These are phyloP conservation scores for Ophiosphaerella korrae DNA, from an alignment of 2,329 filamentous ascomycete species.

Conservation along the genomic window DNA sequence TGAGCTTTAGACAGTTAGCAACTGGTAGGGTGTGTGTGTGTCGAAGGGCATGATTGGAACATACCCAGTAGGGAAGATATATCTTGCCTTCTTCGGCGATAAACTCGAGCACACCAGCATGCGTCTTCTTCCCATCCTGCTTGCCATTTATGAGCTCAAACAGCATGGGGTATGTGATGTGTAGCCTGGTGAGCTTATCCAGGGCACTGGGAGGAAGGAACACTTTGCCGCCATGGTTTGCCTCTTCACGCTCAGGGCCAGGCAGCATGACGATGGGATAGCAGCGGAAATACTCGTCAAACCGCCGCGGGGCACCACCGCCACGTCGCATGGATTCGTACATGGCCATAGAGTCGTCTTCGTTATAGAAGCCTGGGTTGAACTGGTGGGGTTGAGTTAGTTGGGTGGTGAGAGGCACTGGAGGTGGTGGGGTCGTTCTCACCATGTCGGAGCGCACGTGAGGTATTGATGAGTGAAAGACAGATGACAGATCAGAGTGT, in stretches of 20 bases:
- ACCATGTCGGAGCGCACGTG: constrained; percentile 33
- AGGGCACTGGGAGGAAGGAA: constrained; percentile 95
- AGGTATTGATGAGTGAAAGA: neutral
- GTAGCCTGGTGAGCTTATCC: constrained; percentile 92
- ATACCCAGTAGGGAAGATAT: constrained; percentile 92
- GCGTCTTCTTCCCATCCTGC: constrained; percentile 83
- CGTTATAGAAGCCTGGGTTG: constrained; percentile 56
- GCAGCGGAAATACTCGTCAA: constrained; percentile 98
- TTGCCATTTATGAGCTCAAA: constrained; percentile 94
- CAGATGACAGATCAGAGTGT: neutral
- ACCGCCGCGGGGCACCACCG: constrained; percentile 68
- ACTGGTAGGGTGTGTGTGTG: neutral
- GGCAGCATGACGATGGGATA: constrained; percentile 95
- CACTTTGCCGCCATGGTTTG: constrained; percentile 97
- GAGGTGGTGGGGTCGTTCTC: constrained; percentile 30
- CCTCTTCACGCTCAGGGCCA: constrained; percentile 82
- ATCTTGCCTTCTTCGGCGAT: constrained; percentile 96
- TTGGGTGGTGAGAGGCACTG: neutral
- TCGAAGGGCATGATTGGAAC: constrained; percentile 8
- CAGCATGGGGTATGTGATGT: constrained; percentile 96
- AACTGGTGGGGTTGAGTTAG: constrained; percentile 39
- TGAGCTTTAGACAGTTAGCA: constrained; percentile 66
- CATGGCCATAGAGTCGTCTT: constrained; percentile 60
- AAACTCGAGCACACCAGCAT: constrained; percentile 95
- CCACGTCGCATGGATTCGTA: constrained; percentile 60